Evolutionary conservation across 768 basidiomycete genomes (phyloP).

Genomic region (Suillus lakei): DNA sequence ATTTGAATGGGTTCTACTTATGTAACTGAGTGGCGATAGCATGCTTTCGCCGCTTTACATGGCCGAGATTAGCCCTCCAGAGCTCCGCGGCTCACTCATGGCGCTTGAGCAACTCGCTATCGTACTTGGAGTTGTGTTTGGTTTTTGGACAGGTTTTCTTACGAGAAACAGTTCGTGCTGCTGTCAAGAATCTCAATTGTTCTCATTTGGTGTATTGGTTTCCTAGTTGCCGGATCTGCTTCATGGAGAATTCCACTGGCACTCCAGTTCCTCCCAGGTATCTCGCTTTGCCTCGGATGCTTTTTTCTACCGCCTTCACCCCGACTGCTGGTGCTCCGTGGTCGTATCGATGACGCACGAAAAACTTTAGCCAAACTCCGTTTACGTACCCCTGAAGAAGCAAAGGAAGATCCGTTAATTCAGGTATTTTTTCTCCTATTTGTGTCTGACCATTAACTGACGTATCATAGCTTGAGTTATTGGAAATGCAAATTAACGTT

Average conservation of each 20-base stretch:
- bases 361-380: conserved; percentile 58
- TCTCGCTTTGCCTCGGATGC: conserved; percentile 66
- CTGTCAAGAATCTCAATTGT: neutral
- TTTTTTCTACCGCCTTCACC: conserved; percentile 54
- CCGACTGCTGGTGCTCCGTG: conserved; percentile 51
- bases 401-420: conserved; percentile 51
- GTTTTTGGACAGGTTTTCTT: conserved; percentile 82
- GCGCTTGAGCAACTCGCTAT: conserved; percentile 83
- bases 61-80: conserved; percentile 84
- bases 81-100: conserved; percentile 78
- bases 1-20: neutral
- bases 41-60: conserved; percentile 85
- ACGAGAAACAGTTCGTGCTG: conserved; percentile 61
- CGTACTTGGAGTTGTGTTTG: conserved; percentile 79
- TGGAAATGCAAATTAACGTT: conserved; percentile 77
- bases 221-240: conserved; percentile 57
- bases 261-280: conserved; percentile 71
- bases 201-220: conserved; percentile 1
- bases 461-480: conserved; percentile 59
- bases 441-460: conserved; percentile 1
- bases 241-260: conserved; percentile 84
- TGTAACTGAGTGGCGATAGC: conserved; percentile 39
- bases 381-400: conserved; percentile 49
- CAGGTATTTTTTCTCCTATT: conserved; percentile 39
- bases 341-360: conserved; percentile 61